phyloP scores from a whole-genome alignment of 257 asterid genomes.

The Apocynum venetum region DNA sequence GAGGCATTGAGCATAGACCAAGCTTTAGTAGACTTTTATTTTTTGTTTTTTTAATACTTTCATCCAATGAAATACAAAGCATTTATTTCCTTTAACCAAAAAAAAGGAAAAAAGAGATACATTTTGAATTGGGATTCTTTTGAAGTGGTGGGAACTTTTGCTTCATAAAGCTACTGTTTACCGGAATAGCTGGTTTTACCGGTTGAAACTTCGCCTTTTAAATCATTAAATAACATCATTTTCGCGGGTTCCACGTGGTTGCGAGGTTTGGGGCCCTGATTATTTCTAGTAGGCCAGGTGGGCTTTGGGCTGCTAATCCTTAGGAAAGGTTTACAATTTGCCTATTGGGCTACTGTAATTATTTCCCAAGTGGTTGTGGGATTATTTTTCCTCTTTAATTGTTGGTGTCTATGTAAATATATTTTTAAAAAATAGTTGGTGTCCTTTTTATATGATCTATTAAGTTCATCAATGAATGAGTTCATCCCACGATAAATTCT shows the following conservation, averaged over 20 bases:
- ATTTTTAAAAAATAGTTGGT: too few species aligned
- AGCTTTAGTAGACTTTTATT: constrained; percentile 15
- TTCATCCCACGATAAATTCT: too few species aligned
- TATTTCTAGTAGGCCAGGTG: background rate
- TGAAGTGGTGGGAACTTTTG: constrained; percentile 10
- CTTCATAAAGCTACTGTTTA: background rate
- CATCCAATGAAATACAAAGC: background rate
- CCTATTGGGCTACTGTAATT: background rate
- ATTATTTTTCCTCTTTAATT: too few species aligned
- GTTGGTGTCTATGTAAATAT: too few species aligned
- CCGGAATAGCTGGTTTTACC: background rate
- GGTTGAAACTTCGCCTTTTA: background rate
- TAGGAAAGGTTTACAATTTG: background rate
- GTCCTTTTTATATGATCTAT: too few species aligned
- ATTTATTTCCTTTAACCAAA: too few species aligned
- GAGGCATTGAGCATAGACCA: background rate
- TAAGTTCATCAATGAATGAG: too few species aligned
- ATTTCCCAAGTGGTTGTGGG: background rate
- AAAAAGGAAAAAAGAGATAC: too few species aligned
- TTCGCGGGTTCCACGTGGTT: constrained; percentile 10
- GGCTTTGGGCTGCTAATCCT: background rate
- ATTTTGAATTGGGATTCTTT: background rate
- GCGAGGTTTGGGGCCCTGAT: background rate
- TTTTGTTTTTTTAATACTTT: background rate
- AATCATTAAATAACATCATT: constrained; percentile 2